Percentiles rank a stretch among this genome's conserved stretches.
Conservation (phyloP, 768 basidiomycete genomes). For the Russula sp. region DNA sequence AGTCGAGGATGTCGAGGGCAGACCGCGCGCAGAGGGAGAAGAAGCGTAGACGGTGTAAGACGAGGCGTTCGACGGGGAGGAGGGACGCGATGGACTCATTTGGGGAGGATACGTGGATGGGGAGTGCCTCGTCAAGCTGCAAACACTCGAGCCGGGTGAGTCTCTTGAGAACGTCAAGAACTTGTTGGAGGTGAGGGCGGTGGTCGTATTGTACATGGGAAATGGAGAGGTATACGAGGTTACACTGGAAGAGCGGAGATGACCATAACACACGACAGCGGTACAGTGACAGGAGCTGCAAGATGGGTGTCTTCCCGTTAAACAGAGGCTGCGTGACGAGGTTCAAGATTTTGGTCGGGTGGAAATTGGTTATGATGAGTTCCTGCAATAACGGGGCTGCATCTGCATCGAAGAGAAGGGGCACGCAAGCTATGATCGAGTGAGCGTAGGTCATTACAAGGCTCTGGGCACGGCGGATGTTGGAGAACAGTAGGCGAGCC, state of each 20-base stretch:
- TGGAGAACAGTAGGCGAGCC: conserved; percentile 7
- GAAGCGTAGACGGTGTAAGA: conserved; percentile 4
- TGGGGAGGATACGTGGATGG: conserved; percentile 4
- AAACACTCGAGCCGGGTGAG: conserved; percentile 15
- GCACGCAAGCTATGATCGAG: conserved; percentile 2
- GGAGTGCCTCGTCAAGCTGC: conserved; percentile 17
- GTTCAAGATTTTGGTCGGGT: conserved; percentile 4
- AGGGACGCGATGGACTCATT: conserved; percentile 3
- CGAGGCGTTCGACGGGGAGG: conserved; percentile 10
- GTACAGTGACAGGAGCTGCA: conserved; percentile 12
- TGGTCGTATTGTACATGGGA: conserved; percentile 9
- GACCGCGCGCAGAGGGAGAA: conserved; percentile 15
- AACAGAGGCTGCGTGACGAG: conserved; percentile 9
- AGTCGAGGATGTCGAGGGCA: conserved; percentile 18
- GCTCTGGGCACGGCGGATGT: conserved; percentile 14
- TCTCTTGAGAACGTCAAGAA: conserved; percentile 12
- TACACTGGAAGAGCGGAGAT: conserved; percentile 14
- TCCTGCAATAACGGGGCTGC: conserved; percentile 12
- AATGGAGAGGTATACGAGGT: conserved; percentile 19
- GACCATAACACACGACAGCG: conserved; percentile 15
- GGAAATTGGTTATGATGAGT: conserved; percentile 13
- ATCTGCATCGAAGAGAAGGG: conserved; percentile 6
- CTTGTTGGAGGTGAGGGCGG: neutral
- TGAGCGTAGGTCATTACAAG: conserved; percentile 11
- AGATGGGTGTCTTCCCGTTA: conserved; percentile 3